Percentiles rank a stretch among this genome's conserved stretches.
These are phyloP conservation scores for Dendrothele bispora DNA, from an alignment of 768 basidiomycete species.

Conservation along the genomic window DNA sequence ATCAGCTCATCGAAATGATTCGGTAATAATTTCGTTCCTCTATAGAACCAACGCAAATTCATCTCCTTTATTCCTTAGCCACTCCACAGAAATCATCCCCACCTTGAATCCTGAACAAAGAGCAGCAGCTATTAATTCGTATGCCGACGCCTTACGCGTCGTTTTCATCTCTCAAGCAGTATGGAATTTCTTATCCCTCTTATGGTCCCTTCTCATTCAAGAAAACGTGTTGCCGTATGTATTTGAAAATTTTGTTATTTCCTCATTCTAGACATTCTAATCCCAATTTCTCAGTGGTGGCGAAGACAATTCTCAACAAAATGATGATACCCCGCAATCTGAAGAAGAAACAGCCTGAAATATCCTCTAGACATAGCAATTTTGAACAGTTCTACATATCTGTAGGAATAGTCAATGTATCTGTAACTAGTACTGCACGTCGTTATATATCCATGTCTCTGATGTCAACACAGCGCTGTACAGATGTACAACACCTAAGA, in stretches of 20 bases:
- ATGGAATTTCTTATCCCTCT: slow-evolving; percentile 63
- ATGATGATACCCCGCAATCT: neutral
- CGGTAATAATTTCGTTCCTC: slow-evolving; percentile 41
- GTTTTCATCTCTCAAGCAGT: slow-evolving; percentile 82
- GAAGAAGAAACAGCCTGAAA: too few species aligned
- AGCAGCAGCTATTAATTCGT: slow-evolving; percentile 71
- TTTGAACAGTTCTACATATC: too few species aligned
- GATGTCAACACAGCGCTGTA: too few species aligned
- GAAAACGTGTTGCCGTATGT: slow-evolving; percentile 66
- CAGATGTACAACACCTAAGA: too few species aligned
- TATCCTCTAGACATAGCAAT: too few species aligned
- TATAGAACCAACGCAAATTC: slow-evolving; percentile 6
- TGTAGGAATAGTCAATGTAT: too few species aligned
- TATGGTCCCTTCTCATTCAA: slow-evolving; percentile 74
- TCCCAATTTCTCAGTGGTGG: neutral
- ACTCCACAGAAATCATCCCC: slow-evolving; percentile 73
- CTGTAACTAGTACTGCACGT: too few species aligned
- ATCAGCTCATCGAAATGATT: slow-evolving; percentile 72
- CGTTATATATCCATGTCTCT: too few species aligned
- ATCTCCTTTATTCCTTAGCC: slow-evolving; percentile 38
- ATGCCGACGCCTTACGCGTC: slow-evolving; percentile 74
- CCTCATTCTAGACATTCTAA: too few species aligned
- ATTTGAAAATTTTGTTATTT: neutral
- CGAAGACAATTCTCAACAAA: neutral
- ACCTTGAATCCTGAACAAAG: slow-evolving; percentile 53